These are phyloP conservation scores for Rubroshorea leprosula DNA, from an alignment of 345 rosid genomes.

Conservation along the genomic window DNA sequence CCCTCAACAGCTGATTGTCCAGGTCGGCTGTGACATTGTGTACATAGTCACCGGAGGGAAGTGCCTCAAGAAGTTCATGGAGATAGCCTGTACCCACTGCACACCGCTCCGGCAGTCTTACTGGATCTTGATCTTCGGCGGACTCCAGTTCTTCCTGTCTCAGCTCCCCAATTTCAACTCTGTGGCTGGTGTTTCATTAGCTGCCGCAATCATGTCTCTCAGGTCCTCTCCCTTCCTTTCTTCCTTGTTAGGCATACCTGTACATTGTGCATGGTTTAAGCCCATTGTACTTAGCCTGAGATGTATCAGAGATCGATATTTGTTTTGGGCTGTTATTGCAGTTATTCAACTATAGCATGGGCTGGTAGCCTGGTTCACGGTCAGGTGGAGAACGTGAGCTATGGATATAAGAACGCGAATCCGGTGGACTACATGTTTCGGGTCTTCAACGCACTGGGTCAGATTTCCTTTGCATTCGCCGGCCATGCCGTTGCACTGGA, in stretches of 20 bases:
- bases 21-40: conserved; percentile 85
- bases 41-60: conserved; percentile 99
- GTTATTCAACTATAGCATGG: conserved; percentile 97
- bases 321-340: no score
- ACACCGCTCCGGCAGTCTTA: conserved; percentile 65
- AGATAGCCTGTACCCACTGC: conserved; percentile 64
- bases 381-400: conserved; percentile 49
- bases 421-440: conserved; percentile 54
- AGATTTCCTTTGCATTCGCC: conserved; percentile 81
- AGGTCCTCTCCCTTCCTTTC: no score
- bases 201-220: conserved; percentile 93
- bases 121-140: conserved; percentile 88
- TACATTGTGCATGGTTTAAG: no score
- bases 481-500: conserved; percentile 93
- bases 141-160: conserved; percentile 80
- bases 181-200: conserved; percentile 84
- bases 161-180: conserved; percentile 95
- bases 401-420: conserved; percentile 47
- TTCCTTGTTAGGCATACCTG: no score
- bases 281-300: no score
- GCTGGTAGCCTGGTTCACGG: conserved; percentile 67
- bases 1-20: conserved; percentile 90
- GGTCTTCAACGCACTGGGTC: conserved; percentile 76
- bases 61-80: conserved; percentile 76
- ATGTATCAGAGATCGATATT: no score